A percentile compares a stretch with the other conserved stretches of the same genome.
Conservation (phyloP, 192 early-diverging fungal genomes). For the Coemansia sp. region DNA sequence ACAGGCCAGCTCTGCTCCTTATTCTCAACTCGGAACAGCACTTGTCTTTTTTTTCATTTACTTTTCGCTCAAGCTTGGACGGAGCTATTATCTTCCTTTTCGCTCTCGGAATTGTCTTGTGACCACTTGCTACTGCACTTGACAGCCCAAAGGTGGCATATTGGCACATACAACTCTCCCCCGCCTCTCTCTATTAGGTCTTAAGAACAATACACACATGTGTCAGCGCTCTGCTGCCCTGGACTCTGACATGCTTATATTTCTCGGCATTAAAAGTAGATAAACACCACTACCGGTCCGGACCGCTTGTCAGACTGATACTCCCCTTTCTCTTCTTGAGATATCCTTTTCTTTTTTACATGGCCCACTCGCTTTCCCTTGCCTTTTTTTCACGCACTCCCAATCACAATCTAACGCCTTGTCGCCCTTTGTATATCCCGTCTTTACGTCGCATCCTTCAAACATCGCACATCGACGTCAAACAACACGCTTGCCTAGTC, state of each 20-base stretch:
- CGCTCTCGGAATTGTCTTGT: neutral
- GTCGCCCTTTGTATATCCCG: slow-evolving; percentile 1
- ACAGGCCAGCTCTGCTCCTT: neutral
- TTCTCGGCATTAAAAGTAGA: neutral
- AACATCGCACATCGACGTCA: slow-evolving; percentile 6
- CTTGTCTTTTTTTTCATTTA: neutral
- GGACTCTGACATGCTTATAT: neutral
- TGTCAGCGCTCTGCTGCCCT: slow-evolving; percentile 8
- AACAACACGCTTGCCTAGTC: neutral
- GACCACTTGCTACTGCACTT: slow-evolving; percentile 7
- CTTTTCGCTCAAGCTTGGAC: neutral
- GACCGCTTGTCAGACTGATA: neutral
- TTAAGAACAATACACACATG: slow-evolving; percentile 7
- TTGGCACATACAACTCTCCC: slow-evolving; percentile 6
- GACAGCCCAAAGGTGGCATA: neutral
- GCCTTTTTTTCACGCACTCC: slow-evolving; percentile 1
- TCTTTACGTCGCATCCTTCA: neutral
- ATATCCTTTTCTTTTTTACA: neutral
- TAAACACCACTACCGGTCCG: slow-evolving; percentile 2
- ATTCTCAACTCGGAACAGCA: neutral
- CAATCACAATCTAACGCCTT: neutral
- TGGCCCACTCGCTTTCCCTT: neutral
- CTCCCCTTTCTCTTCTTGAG: neutral
- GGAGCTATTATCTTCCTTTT: neutral
- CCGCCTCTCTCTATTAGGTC: slow-evolving; percentile 5